Conservation (phyloP, 176 grass and related monocot genomes). For the Lolium multiflorum region DNA sequence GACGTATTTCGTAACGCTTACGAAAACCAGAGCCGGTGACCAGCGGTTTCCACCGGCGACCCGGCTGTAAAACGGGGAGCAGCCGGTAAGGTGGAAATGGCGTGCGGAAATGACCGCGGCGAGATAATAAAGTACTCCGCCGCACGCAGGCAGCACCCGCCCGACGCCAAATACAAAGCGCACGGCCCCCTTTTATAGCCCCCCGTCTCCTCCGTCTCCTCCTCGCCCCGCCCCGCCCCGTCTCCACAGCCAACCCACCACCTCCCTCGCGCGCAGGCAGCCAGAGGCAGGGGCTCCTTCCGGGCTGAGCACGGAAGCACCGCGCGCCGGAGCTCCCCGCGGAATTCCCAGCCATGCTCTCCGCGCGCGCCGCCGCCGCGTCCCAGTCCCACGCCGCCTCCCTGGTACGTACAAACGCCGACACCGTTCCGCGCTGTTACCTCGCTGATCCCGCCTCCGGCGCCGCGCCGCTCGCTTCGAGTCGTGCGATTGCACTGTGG, state of each 20-base stretch:
- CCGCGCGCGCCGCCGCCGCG: constrained; percentile 34
- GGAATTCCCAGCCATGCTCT: constrained; percentile 51
- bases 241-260: not conserved
- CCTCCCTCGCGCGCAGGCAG: constrained; percentile 11
- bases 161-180: constrained; percentile 20
- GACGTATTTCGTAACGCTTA: too few species aligned
- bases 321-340: constrained; percentile 2
- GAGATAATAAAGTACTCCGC: constrained; percentile 13
- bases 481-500: not conserved
- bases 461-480: not conserved
- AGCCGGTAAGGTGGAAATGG: not conserved
- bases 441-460: not conserved
- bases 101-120: not conserved
- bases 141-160: constrained; percentile 4
- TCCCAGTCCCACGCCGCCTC: constrained; percentile 30
- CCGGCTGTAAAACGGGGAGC: not conserved
- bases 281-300: not conserved
- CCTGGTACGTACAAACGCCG: constrained; percentile 31
- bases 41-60: not conserved
- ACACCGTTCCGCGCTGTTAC: not conserved
- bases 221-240: not conserved
- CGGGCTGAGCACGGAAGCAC: constrained; percentile 18
- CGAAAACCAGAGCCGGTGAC: not conserved
- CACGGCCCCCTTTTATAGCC: constrained; percentile 30
- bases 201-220: not conserved